A percentile compares a stretch with the other conserved stretches of the same genome.
Evolutionary conservation across 169 alveolate species (phyloP).

Genomic region (Plasmodium adleri): DNA sequence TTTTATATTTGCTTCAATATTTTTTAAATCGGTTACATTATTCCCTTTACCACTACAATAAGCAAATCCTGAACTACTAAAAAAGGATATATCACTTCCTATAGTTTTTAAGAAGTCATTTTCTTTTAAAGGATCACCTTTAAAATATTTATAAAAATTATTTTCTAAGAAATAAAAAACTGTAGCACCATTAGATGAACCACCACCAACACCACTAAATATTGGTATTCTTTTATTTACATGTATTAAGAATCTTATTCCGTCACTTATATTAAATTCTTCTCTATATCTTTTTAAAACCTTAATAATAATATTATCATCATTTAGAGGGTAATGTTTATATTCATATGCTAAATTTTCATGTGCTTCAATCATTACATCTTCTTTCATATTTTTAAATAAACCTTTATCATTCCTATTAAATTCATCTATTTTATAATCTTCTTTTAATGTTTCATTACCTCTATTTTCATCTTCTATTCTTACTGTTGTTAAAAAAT

Average conservation of each 20-base stretch:
- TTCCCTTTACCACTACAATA: conserved; percentile 69
- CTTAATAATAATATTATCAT: conserved; percentile 60
- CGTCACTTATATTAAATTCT: conserved; percentile 42
- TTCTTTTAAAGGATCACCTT: conserved; percentile 6
- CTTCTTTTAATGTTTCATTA: conserved; percentile 13
- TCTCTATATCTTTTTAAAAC: conserved; percentile 64
- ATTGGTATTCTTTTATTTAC: conserved; percentile 78
- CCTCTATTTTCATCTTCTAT: conserved; percentile 6
- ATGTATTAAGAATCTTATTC: conserved; percentile 77
- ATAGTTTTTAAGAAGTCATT: conserved; percentile 50
- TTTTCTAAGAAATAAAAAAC: conserved; percentile 75
- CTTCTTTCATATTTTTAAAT: neutral
- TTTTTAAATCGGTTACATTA: conserved; percentile 32
- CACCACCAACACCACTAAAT: conserved; percentile 88
- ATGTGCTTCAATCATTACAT: too few relatives aligned
- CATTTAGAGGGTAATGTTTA: conserved; percentile 57
- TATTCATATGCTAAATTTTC: conserved; percentile 10
- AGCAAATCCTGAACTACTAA: conserved; percentile 74
- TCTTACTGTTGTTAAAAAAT: conserved; percentile 33
- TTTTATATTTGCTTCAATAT: conserved; percentile 22
- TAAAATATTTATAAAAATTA: conserved; percentile 33
- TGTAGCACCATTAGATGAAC: conserved; percentile 84
- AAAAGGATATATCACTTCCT: conserved; percentile 85
- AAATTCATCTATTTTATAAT: neutral
- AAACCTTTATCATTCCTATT: neutral